Evolutionary conservation across 1,139 yeast genomes (phyloP).

Genomic region (Spathaspora sp.): DNA sequence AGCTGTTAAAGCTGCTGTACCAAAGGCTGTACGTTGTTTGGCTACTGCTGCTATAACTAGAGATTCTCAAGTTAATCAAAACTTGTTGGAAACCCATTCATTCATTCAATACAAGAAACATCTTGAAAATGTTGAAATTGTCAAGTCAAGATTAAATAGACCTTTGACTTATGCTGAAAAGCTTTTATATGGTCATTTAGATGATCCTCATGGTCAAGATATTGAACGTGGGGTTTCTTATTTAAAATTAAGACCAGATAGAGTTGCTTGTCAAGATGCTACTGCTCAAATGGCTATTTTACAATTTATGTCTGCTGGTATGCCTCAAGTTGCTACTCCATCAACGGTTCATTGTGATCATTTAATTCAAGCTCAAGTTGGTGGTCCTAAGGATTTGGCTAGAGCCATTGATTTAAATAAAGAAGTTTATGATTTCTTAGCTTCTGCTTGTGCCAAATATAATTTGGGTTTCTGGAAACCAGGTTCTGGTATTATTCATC

Average conservation of each 20-base stretch:
- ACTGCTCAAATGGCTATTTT: conserved; percentile 99
- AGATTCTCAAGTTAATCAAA: conserved; percentile 92
- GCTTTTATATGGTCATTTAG: conserved; percentile 93
- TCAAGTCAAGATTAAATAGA: conserved; percentile 82
- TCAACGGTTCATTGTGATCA: conserved; percentile 99
- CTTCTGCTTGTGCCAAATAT: conserved; percentile 93
- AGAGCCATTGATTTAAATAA: conserved; percentile 92
- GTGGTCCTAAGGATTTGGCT: conserved; percentile 88
- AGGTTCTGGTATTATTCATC: conserved; percentile 98
- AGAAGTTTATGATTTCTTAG: conserved; percentile 95
- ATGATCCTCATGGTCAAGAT: conserved; percentile 92
- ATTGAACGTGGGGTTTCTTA: conserved; percentile 95
- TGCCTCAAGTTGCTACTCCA: conserved; percentile 94
- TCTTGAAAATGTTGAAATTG: conserved; percentile 82
- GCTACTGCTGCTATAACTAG: conserved; percentile 77
- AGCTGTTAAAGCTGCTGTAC: conserved; percentile 23
- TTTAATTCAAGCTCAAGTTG: conserved; percentile 95
- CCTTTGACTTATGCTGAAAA: conserved; percentile 98
- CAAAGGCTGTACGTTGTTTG: conserved; percentile 52
- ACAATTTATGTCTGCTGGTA: conserved; percentile 97
- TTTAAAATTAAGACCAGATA: conserved; percentile 96
- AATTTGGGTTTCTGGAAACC: conserved; percentile 99
- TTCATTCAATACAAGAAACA: conserved; percentile 78
- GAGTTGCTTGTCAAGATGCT: conserved; percentile 99
- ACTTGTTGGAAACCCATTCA: conserved; percentile 83